Conservation (phyloP, 2,329 filamentous ascomycete species). For the Leptographium procerum region DNA sequence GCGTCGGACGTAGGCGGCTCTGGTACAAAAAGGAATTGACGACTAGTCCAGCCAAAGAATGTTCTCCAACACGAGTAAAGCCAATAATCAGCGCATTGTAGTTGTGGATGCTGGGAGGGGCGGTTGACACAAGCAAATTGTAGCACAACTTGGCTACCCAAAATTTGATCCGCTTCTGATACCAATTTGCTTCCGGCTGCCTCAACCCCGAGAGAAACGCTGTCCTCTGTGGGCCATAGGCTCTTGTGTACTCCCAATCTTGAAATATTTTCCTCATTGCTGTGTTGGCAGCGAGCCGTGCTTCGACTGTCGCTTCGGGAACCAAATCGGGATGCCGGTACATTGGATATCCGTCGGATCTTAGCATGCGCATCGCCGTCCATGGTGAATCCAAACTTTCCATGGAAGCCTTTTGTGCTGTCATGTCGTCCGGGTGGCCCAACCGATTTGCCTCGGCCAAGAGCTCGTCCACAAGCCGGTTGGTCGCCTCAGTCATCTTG, state of each 20-base stretch:
- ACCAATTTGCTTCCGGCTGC: background rate
- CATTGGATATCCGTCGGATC: conserved; percentile 22
- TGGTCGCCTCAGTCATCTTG: conserved; percentile 13
- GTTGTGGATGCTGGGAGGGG: conserved; percentile 54
- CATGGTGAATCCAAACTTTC: conserved; percentile 20
- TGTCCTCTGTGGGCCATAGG: background rate
- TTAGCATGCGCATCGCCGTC: conserved; percentile 20
- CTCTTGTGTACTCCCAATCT: conserved; percentile 13
- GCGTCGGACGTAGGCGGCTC: conserved; percentile 33
- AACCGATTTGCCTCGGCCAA: conserved; percentile 18
- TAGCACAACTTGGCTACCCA: conserved; percentile 39
- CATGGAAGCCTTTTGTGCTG: conserved; percentile 9
- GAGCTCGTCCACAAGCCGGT: conserved; percentile 20
- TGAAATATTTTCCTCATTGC: conserved; percentile 16
- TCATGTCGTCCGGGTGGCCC: conserved; percentile 13
- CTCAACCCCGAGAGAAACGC: background rate
- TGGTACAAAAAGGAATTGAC: conserved; percentile 37
- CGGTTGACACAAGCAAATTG: conserved; percentile 52
- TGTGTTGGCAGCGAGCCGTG: conserved; percentile 15
- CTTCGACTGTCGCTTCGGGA: conserved; percentile 6
- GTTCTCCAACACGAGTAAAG: conserved; percentile 42
- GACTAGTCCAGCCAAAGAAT: conserved; percentile 40
- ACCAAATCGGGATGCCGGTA: conserved; percentile 18
- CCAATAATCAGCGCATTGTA: conserved; percentile 61
- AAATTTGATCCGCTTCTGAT: conserved; percentile 8